These are phyloP conservation scores for Pisolithus sp. DNA, from an alignment of 768 basidiomycete species.

Conservation along the genomic window DNA sequence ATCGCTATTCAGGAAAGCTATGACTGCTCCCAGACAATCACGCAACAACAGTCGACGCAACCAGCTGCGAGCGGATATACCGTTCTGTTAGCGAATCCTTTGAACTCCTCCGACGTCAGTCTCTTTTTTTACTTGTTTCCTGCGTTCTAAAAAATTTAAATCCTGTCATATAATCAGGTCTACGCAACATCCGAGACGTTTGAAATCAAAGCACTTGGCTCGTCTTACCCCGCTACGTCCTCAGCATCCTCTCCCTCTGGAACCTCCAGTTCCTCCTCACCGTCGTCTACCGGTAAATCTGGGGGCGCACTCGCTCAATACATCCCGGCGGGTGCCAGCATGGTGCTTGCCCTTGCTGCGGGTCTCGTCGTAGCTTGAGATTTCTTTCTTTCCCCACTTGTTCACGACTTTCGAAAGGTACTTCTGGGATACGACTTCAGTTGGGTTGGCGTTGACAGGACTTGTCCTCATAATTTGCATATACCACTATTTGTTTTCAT, in stretches of 20 bases:
- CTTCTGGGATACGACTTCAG: too few species aligned
- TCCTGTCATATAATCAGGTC: slow-evolving; percentile 32
- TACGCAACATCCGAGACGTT: slow-evolving; percentile 52
- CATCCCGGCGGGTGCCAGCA: slow-evolving; percentile 22
- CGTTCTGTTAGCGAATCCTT: slow-evolving; percentile 41
- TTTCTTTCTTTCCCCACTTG: not conserved
- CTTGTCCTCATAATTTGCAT: not conserved
- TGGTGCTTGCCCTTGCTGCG: slow-evolving; percentile 22
- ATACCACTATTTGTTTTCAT: not conserved
- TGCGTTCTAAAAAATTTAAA: not conserved
- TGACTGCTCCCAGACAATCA: slow-evolving; percentile 53
- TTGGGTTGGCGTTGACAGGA: not conserved
- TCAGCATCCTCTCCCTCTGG: slow-evolving; percentile 19
- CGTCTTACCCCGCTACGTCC: slow-evolving; percentile 42
- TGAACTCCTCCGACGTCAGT: slow-evolving; percentile 52
- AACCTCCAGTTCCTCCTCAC: slow-evolving; percentile 18
- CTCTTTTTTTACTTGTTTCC: not conserved
- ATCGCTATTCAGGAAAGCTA: slow-evolving; percentile 48
- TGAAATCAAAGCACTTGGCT: slow-evolving; percentile 52
- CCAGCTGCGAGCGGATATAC: slow-evolving; percentile 42
- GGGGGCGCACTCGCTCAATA: slow-evolving; percentile 15
- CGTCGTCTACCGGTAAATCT: slow-evolving; percentile 9
- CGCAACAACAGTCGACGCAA: slow-evolving; percentile 37
- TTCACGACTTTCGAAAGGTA: too few species aligned
- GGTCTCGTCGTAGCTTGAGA: slow-evolving; percentile 23